Conservation (phyloP, 2,329 filamentous ascomycete genomes). For the Aspergillus unguis region DNA sequence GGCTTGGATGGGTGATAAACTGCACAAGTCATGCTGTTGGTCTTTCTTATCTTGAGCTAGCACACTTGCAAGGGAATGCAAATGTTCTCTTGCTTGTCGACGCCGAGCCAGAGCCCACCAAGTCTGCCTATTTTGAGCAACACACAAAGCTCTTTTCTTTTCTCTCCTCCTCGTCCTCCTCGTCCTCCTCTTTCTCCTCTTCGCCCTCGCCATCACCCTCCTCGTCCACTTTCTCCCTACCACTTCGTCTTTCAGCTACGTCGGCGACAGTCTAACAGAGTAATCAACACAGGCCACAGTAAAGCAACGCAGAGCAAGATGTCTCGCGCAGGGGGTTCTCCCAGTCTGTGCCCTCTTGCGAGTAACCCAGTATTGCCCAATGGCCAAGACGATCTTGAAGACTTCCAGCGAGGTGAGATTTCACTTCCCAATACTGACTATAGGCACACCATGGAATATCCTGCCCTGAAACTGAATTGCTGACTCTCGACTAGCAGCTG, state of each 20-base stretch:
- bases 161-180: not conserved
- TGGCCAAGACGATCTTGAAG: not conserved
- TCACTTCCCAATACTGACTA: not conserved
- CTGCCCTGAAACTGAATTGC: not conserved
- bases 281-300: no score
- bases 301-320: not conserved
- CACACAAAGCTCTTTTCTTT: not conserved
- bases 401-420: not conserved
- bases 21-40: no score
- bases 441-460: no score
- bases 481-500: not conserved
- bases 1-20: no score
- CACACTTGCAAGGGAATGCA: constrained; percentile 1
- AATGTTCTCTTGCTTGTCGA: not conserved
- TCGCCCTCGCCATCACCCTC: not conserved
- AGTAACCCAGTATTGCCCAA: not conserved
- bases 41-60: no score
- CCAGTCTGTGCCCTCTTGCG: not conserved
- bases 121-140: not conserved
- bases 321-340: not conserved
- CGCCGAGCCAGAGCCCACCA: not conserved
- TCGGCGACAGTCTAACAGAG: no score
- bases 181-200: not conserved
- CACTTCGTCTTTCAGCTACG: no score
- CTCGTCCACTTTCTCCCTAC: no score